Conservation (phyloP, 148 eudicot genomes). For the Bassia scoparia region DNA sequence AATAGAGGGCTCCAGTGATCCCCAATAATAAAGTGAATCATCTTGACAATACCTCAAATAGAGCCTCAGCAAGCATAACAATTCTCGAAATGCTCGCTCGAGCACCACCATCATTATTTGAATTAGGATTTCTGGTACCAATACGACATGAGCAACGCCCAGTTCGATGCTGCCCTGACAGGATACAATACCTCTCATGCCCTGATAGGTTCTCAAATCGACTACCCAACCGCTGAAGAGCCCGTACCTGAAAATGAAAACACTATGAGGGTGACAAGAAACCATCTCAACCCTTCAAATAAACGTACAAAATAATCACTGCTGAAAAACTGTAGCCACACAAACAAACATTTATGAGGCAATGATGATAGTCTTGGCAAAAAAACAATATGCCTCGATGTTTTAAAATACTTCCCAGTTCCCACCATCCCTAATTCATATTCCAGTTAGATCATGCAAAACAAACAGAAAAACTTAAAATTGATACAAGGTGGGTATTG, state of each 20-base stretch:
- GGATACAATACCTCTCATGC: constrained; percentile 82
- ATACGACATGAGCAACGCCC: constrained; percentile 81
- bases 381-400: neutral
- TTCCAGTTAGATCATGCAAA: neutral
- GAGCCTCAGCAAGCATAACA: constrained; percentile 95
- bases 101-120: constrained; percentile 65
- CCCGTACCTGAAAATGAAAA: constrained; percentile 62
- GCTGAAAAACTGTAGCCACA: constrained; percentile 2
- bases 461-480: neutral
- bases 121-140: constrained; percentile 42
- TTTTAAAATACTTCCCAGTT: too few species aligned
- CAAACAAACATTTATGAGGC: neutral
- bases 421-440: neutral
- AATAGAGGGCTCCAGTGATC: neutral
- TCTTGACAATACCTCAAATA: constrained; percentile 74
- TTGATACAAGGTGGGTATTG: neutral
- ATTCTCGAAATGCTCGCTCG: constrained; percentile 97
- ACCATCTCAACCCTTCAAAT: neutral
- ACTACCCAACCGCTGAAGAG: constrained; percentile 87
- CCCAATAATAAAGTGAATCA: constrained; percentile 2
- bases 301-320: neutral
- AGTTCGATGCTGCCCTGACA: constrained; percentile 87
- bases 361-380: neutral
- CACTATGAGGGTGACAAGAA: constrained; percentile 7
- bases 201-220: constrained; percentile 85